Conservation (phyloP, 345 rosid species). For the Ceriops decandra region DNA sequence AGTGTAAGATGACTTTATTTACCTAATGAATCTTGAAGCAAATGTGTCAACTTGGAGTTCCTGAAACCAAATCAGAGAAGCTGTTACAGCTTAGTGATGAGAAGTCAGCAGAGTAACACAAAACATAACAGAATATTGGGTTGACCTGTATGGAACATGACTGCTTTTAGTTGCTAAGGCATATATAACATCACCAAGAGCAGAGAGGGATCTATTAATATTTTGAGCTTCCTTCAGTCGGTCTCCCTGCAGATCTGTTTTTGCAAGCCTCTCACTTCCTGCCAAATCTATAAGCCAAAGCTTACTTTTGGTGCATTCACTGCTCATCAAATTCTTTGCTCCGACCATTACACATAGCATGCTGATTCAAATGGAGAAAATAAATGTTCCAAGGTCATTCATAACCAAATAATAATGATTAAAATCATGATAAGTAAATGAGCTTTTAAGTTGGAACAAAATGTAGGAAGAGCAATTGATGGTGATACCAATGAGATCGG, state of each 20-base stretch:
- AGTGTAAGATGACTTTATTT: slow-evolving; percentile 16
- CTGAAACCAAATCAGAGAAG: slow-evolving; percentile 38
- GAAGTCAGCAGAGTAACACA: neutral
- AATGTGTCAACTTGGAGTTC: slow-evolving; percentile 94
- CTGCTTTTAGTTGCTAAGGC: slow-evolving; percentile 84
- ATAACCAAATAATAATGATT: neutral
- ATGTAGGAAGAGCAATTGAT: slow-evolving; percentile 3
- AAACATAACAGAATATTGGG: slow-evolving; percentile 5
- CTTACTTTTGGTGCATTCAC: slow-evolving; percentile 91
- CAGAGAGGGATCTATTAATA: slow-evolving; percentile 87
- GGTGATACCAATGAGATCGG: slow-evolving; percentile 85
- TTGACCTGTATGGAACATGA: slow-evolving; percentile 87
- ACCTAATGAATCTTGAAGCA: slow-evolving; percentile 96
- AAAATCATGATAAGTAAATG: neutral
- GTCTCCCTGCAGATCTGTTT: slow-evolving; percentile 88
- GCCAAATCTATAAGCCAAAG: slow-evolving; percentile 99
- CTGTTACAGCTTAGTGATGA: slow-evolving; percentile 1
- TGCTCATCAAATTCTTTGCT: slow-evolving; percentile 75
- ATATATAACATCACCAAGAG: slow-evolving; percentile 90
- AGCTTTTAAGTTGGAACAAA: neutral
- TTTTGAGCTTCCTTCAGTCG: slow-evolving; percentile 95
- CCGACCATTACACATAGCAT: slow-evolving; percentile 87
- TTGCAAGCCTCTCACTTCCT: slow-evolving; percentile 94
- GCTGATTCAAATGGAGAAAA: slow-evolving; percentile 40
- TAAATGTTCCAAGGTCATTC: neutral